Base-by-base conservation (phyloP, 768 basidiomycete species). In the Boletus tylopilopsis region DNA sequence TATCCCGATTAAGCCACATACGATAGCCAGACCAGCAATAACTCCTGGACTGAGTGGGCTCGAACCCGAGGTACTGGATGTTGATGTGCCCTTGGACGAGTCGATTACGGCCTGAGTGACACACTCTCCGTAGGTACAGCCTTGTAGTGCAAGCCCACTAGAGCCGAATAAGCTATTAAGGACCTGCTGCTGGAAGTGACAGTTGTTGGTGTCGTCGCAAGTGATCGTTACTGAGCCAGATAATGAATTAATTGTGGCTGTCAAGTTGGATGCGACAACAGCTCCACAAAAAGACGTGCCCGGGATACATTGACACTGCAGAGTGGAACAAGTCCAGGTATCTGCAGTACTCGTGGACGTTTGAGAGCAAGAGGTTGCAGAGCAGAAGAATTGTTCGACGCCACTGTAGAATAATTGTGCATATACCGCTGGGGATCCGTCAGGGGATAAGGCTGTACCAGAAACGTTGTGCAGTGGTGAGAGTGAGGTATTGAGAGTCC, bases 101-200 rank as follows among this genome's bases (percentile, higher is more conserved):
- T 93, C 85, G 47, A 96, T 83, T 32, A 88, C 83, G 49, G 75
- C 77, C 64, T 95, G 92, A 4, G 77, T 71, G 15, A 96, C 84
- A 66, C 94, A 96, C 69, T 97, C 94, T 22, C 94, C 94, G 57
- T 87, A 94, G 1, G 71, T 73, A 66, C 94, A 97, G 0, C 78
- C 80, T 45, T 76, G 76, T 10, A 97, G 73, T 6, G 73, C 57
- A n/a, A 97, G 78, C 1, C 94, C 94, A 33, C 67, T 61, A 0
- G 76, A 54, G 8, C 93, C 93, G 58, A 97, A 95, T 2, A 96
- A 60, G 1, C 59, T 49, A 23, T 85, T 62, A n/a, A 97, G 71
- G 18, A 76, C 69, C 13, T 65, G 55, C 67, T 96, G 91, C 61
- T 87, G 77, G 76, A 97, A 96, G 11, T 77, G 65, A 67, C 94